Evolutionary conservation across 2,329 filamentous ascomycete species (phyloP), one percentile per base, ranked within the genome.

Genomic region (Epichloe aotearoae): DNA sequence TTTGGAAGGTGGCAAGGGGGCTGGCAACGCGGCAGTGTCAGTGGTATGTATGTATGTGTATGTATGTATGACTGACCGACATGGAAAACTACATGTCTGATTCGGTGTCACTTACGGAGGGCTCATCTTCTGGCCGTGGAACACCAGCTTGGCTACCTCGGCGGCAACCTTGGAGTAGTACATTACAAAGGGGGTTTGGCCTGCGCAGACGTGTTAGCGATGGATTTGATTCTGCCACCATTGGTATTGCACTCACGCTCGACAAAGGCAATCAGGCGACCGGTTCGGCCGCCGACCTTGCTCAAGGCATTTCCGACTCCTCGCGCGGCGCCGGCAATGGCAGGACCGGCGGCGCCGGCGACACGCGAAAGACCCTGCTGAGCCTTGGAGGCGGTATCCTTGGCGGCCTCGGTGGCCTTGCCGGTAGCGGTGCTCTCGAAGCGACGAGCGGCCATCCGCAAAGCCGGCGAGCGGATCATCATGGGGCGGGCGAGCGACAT

Each of bases 101-200:
- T 12, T 42, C n/a, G 20, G 23, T 5, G n/a, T 20, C n/a, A 52
- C 90, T 82, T 86, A 98, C 93, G 93, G 93, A 72, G 88, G 89
- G 66, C 78, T 75, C 89, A 98, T 96, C 74, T 86, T 87, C 72
- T 91, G 89, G 69, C 82, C 83, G 62, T 82, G 80, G 75, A 89
- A 88, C 59, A 97, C 81, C 59, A 96, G 78, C 79, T 87, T 95
- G 66, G 79, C 79, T 54, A 97, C 77, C 77, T 98, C 93, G 57
- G 90, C 73, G 62, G 78, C 86, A 65, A 97, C 91, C 69, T 83
- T 86, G 64, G 84, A 83, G 77, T 97, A 98, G 81, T 96, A 96
- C 66, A 94, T 66, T 57, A 89, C 84, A 55, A 83, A 83, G 60
- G 93, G 93, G 60, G 90, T 80, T 74, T 93, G 78, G 69, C 83